phyloP scores from a whole-genome alignment of 83 land plant genomes.

The Thuja plicata region DNA sequence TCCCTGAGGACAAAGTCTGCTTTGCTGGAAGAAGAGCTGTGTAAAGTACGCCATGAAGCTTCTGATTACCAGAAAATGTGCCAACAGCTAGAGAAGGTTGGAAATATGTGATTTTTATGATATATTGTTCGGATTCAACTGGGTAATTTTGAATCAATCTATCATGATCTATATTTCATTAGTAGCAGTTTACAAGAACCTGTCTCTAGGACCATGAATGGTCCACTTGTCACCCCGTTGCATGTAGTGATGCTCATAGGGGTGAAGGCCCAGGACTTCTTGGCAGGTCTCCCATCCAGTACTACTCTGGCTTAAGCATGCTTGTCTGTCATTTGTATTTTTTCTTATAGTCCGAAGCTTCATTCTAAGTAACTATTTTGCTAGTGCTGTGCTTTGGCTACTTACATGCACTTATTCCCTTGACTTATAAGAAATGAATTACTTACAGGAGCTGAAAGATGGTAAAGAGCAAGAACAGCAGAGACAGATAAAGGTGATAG shows the following conservation, averaged over 20 bases:
- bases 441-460: slow-evolving; percentile 56
- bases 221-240: too few species aligned
- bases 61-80: slow-evolving; percentile 40
- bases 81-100: slow-evolving; percentile 70
- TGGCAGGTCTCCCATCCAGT: too few species aligned
- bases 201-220: too few species aligned
- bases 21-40: slow-evolving; percentile 67
- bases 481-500: slow-evolving; percentile 56
- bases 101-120: background rate
- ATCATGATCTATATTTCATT: too few species aligned
- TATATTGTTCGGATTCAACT: too few species aligned
- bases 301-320: too few species aligned
- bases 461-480: slow-evolving; percentile 62
- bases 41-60: slow-evolving; percentile 64
- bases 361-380: slow-evolving; percentile 5
- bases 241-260: too few species aligned
- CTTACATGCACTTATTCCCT: background rate
- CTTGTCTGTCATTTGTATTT: background rate
- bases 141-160: too few species aligned
- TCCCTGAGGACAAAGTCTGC: slow-evolving; percentile 60
- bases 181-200: too few species aligned
- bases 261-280: too few species aligned
- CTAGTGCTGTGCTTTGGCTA: background rate
- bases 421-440: background rate
- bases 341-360: background rate